These are phyloP conservation scores for Kingdonia uniflora DNA, from an alignment of 164 flowering plant species.

Conservation along the genomic window DNA sequence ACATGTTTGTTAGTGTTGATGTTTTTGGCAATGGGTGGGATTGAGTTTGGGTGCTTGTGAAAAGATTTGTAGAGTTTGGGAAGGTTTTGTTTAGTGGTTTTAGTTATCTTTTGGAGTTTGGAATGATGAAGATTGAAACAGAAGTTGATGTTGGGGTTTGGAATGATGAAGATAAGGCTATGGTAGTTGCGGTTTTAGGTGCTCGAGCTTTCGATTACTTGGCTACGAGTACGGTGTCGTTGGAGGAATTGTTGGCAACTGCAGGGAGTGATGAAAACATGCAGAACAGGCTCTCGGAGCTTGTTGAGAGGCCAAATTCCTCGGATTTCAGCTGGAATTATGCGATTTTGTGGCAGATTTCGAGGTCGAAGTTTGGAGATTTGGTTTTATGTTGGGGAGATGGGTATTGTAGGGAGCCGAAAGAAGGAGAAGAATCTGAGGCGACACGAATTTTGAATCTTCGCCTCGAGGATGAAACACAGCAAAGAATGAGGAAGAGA, in stretches of 20 bases:
- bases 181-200: conserved; percentile 60
- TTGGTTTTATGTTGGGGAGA: conserved; percentile 90
- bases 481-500: conserved; percentile 76
- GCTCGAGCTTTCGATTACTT: conserved; percentile 59
- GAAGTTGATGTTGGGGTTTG: conserved; percentile 33
- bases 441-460: conserved; percentile 19
- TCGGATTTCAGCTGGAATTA: conserved; percentile 83
- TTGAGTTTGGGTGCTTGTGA: too few relatives aligned
- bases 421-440: conserved; percentile 60
- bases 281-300: conserved; percentile 80
- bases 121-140: conserved; percentile 38
- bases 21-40: too few relatives aligned
- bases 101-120: conserved; percentile 8
- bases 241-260: conserved; percentile 41
- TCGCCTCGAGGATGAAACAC: conserved; percentile 45
- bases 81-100: conserved; percentile 1
- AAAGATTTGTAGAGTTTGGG: too few relatives aligned
- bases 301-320: conserved; percentile 58
- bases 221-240: conserved; percentile 37
- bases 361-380: conserved; percentile 62
- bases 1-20: too few relatives aligned
- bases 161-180: conserved; percentile 63
- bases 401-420: conserved; percentile 87
- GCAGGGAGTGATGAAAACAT: conserved; percentile 48
- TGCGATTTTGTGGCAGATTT: conserved; percentile 88